phyloP scores from a whole-genome alignment of 164 flowering plant genomes.

The Kalanchoe fedtschenkoi region DNA sequence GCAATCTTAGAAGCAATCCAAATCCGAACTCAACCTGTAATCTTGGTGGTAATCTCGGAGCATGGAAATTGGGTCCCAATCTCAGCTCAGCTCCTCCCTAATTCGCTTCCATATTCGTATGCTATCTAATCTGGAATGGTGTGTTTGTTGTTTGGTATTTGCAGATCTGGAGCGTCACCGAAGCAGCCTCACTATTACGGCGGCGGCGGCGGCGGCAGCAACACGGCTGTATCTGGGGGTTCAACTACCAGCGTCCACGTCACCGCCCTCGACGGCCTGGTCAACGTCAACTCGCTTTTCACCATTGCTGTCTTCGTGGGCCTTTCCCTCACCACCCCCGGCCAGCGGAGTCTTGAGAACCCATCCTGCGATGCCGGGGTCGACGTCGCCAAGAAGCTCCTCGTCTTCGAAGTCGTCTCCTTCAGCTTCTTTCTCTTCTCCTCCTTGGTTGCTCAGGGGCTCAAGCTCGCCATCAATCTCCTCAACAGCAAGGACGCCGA shows the following conservation, averaged over 20 bases:
- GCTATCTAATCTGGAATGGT: too few species aligned
- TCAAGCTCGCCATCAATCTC: conserved; percentile 49
- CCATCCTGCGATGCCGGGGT: conserved; percentile 7
- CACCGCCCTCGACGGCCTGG: conserved; percentile 10
- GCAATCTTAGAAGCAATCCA: too few species aligned
- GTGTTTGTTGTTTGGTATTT: too few species aligned
- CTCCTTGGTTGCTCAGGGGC: conserved; percentile 51
- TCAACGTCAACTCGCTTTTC: conserved; percentile 12
- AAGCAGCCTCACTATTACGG: not conserved
- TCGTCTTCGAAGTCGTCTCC: conserved; percentile 37
- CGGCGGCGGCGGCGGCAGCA: not conserved
- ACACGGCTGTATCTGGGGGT: not conserved
- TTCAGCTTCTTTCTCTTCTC: conserved; percentile 69
- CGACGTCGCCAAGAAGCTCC: conserved; percentile 5
- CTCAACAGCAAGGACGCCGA: conserved; percentile 37
- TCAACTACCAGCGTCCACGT: conserved; percentile 11
- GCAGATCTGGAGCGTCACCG: not conserved
- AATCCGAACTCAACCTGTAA: too few species aligned
- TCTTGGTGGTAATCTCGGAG: too few species aligned
- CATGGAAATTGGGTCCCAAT: too few species aligned
- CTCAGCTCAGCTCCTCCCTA: too few species aligned
- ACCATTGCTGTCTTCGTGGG: conserved; percentile 12
- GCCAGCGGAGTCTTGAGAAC: conserved; percentile 5
- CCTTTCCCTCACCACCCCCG: conserved; percentile 5
- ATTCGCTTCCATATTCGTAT: too few species aligned